Evolutionary conservation across 1,139 yeast genomes (phyloP).

Genomic region (Pichia sp.): DNA sequence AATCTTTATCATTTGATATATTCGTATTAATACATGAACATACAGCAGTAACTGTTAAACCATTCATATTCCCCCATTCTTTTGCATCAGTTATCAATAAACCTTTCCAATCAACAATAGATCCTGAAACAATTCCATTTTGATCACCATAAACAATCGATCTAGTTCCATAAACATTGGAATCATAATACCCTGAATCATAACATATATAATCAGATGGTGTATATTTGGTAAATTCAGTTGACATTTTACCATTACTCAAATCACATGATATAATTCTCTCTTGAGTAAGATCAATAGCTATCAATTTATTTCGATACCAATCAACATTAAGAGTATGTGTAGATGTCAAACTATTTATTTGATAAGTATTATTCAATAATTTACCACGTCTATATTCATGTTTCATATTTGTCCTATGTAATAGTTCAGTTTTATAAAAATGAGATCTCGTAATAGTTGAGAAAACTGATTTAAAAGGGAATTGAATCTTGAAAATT

Average conservation of each 20-base stretch:
- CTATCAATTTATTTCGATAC: conserved; percentile 12
- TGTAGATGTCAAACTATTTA: conserved; percentile 1
- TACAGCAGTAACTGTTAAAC: conserved; percentile 32
- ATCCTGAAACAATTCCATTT: conserved; percentile 37
- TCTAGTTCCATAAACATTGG: conserved; percentile 12
- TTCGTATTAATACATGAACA: conserved; percentile 17
- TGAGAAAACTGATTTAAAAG: conserved; percentile 39
- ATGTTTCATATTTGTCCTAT: conserved; percentile 26
- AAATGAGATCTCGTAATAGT: conserved; percentile 45
- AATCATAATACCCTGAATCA: conserved; percentile 18
- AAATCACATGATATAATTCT: conserved; percentile 11
- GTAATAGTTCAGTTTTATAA: conserved; percentile 52
- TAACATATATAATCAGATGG: conserved; percentile 27
- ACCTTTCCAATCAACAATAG: conserved; percentile 31
- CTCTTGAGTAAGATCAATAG: conserved; percentile 13
- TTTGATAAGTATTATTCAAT: conserved; percentile 20
- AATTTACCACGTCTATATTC: conserved; percentile 48
- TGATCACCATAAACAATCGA: conserved; percentile 38
- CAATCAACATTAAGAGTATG: conserved; percentile 12
- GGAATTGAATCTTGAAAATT: conserved; percentile 42
- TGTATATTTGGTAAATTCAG: conserved; percentile 12
- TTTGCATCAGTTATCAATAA: conserved; percentile 32
- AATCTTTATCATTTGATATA: conserved; percentile 2
- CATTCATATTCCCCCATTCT: conserved; percentile 29
- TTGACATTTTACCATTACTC: conserved; percentile 11